Percentiles rank a stretch among this genome's conserved stretches.
phyloP scores from a whole-genome alignment of 306 rosid genomes.

The Prunus fruticosa region DNA sequence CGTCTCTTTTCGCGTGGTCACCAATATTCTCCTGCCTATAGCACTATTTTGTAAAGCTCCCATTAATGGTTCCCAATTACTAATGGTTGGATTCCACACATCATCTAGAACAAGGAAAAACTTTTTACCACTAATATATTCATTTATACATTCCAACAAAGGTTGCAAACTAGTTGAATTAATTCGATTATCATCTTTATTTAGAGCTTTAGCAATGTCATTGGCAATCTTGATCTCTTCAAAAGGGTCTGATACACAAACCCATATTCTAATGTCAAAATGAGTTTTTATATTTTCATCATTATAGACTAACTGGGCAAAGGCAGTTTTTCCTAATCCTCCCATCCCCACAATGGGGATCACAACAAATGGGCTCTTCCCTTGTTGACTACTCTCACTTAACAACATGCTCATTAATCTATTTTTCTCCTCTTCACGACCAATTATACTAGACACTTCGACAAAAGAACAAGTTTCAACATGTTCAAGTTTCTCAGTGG shows the following conservation, averaged over 20 bases:
- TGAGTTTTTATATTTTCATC: not conserved
- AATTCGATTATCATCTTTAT: not conserved
- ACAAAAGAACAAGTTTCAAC: not conserved
- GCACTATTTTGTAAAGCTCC: not conserved
- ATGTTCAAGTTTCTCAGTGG: not conserved
- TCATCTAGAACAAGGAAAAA: constrained; percentile 17
- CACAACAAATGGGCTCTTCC: not conserved
- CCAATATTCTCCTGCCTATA: constrained; percentile 3
- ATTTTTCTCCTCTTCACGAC: not conserved
- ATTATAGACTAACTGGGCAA: not conserved
- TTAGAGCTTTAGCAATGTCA: not conserved
- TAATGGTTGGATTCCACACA: not conserved
- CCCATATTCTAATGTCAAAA: not conserved
- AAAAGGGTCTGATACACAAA: not conserved
- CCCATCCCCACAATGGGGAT: constrained; percentile 3
- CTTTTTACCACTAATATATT: not conserved
- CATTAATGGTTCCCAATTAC: not conserved
- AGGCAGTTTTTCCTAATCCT: constrained; percentile 4
- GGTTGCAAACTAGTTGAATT: not conserved
- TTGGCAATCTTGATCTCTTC: not conserved
- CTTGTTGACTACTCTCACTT: not conserved
- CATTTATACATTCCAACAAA: not conserved
- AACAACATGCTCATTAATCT: not conserved
- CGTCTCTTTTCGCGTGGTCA: not conserved
- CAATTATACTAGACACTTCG: not conserved